These are phyloP conservation scores for Orbilia quercus DNA, from an alignment of 2,329 filamentous ascomycete species.

Conservation along the genomic window DNA sequence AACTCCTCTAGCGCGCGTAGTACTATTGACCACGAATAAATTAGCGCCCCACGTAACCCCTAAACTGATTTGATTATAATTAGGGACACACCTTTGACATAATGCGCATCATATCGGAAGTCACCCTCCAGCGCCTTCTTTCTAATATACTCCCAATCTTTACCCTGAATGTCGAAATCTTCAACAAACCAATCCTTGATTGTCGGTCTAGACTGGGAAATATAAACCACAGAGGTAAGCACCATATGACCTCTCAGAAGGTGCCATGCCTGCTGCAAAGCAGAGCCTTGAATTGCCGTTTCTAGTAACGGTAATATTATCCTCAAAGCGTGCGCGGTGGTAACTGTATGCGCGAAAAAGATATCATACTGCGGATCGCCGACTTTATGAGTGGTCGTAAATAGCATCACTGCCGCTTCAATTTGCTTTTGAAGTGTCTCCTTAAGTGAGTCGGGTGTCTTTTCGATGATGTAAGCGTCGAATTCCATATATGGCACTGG, in stretches of 20 bases:
- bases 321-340: slow-evolving; percentile 87
- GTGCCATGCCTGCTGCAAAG: slow-evolving; percentile 74
- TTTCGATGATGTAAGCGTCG: slow-evolving; percentile 26
- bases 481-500: slow-evolving; percentile 71
- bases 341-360: slow-evolving; percentile 83
- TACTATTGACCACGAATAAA: slow-evolving; percentile 27
- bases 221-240: slow-evolving; percentile 79
- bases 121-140: slow-evolving; percentile 76
- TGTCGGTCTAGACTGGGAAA: slow-evolving; percentile 77
- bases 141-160: slow-evolving; percentile 81
- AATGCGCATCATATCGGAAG: slow-evolving; percentile 80
- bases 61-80: background rate
- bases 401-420: slow-evolving; percentile 69
- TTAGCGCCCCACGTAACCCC: background rate
- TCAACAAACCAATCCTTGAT: slow-evolving; percentile 75
- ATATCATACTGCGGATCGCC: slow-evolving; percentile 79
- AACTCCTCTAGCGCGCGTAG: slow-evolving; percentile 58
- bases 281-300: background rate
- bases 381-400: slow-evolving; percentile 68
- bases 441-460: slow-evolving; percentile 8
- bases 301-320: slow-evolving; percentile 83
- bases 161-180: slow-evolving; percentile 71
- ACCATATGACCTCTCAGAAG: slow-evolving; percentile 92
- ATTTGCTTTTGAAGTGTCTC: slow-evolving; percentile 50
- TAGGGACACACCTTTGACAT: slow-evolving; percentile 76